Evolutionary conservation across 2,329 filamentous ascomycete species (phyloP), one percentile per base, ranked within the genome.

Genomic region (Aureobasidium sp.): DNA sequence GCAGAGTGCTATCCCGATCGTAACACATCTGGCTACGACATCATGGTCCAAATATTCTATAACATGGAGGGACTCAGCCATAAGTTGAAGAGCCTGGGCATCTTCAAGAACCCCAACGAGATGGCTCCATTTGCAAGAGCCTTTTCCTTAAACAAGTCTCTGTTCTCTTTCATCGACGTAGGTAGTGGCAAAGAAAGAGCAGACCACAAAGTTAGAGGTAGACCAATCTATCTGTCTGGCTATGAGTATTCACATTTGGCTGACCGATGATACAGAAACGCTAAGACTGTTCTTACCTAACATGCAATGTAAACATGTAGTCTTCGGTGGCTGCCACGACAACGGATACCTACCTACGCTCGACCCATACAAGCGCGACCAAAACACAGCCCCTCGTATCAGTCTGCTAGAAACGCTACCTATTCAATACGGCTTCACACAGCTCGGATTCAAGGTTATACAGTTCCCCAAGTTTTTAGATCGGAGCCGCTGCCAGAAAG

Each of bases 301-400:
- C 66, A 73, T 77, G 3, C 82, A 86, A 67, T 88, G 85, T 74
- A 84, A 82, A 66, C 84, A 86, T 68, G 84, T 88, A 39, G 83
- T 82, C 68, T 83, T 86, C 62, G 85, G 83, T 5, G 84, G 80
- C 42, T 87, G 84, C 67, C 84, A 87, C 66, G 82, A 87, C 66
- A 76, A 76, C 27, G 80, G 80, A 56, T 86, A 74, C 58, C 71
- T 79, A 36, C 71, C 76, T 25, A 76, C 76, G 29, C 72, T 80
- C 53, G 77, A 79, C 56, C 72, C 74, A 14, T 79, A 78, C 69
- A 77, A 77, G 56, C 73, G 76, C 64, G 73, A 79, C 59, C 60
- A 68, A 34, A 61, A 63, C 41, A 72, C 71, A 45, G 70, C 73
- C 27, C 68, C 71, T 34, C 74, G 74, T 3, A 75, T 80, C 56